Conservation (phyloP, 345 rosid genomes). For the Eucalyptus decipiens region DNA sequence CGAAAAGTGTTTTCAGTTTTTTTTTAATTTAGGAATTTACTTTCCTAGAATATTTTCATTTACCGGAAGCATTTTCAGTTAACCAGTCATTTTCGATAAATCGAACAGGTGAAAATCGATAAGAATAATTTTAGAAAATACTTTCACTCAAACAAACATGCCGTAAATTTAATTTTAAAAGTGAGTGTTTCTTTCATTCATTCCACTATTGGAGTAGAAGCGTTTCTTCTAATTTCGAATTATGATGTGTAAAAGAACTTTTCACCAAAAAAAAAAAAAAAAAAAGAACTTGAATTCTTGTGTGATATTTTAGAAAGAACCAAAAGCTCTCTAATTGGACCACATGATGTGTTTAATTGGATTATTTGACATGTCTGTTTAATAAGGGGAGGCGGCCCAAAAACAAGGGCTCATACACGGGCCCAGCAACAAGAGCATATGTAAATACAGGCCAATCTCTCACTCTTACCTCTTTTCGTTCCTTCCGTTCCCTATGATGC, state of each 20-base stretch:
- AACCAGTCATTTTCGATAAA: no score
- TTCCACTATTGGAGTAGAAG: background rate
- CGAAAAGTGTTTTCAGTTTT: no score
- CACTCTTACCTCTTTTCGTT: background rate
- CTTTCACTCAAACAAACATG: no score
- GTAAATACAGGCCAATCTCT: background rate
- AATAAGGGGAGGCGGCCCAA: background rate
- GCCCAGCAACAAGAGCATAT: no score
- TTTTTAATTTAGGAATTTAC: no score
- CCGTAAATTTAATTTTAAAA: no score
- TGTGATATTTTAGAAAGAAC: background rate
- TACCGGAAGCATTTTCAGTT: no score
- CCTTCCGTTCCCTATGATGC: no score
- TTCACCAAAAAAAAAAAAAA: no score
- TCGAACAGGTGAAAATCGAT: fast-evolving
- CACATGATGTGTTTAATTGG: background rate
- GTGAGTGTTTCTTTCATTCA: background rate
- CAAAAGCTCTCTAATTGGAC: background rate
- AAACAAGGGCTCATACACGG: background rate
- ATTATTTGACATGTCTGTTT: background rate
- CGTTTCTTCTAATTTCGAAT: background rate
- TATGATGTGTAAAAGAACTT: no score
- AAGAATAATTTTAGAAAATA: no score
- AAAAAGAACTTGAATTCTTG: background rate
- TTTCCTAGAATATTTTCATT: no score